phyloP scores from a whole-genome alignment of 164 flowering plant genomes.

The Vitis labrusca region DNA sequence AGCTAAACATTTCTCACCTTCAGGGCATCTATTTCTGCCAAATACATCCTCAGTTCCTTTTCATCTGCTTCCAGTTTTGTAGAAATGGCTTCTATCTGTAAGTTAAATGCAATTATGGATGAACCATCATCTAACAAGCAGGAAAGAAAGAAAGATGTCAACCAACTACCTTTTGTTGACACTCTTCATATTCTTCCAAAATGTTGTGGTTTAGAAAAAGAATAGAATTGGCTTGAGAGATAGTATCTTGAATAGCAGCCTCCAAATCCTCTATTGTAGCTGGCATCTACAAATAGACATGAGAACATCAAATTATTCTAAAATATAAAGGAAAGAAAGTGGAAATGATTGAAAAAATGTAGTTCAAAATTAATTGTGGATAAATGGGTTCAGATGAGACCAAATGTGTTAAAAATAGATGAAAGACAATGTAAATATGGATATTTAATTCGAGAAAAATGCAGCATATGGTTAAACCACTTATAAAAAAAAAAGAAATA shows the following conservation, averaged over 20 bases:
- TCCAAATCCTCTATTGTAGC: conserved; percentile 86
- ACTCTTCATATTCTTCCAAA: conserved; percentile 79
- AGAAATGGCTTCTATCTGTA: conserved; percentile 60
- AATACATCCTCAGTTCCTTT: conserved; percentile 37
- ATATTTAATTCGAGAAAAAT: too few species aligned
- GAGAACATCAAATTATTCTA: neutral
- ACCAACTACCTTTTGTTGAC: conserved; percentile 54
- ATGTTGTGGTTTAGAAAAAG: conserved; percentile 76
- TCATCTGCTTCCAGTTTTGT: conserved; percentile 55
- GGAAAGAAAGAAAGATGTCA: neutral
- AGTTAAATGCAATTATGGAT: conserved; percentile 2
- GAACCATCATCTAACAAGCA: conserved; percentile 2
- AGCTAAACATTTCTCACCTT: conserved; percentile 47
- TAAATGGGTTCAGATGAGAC: too few species aligned
- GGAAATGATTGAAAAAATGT: neutral
- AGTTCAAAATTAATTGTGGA: too few species aligned
- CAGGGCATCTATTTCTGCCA: conserved; percentile 55
- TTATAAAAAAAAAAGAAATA: too few species aligned
- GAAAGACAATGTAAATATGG: too few species aligned
- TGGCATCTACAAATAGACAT: conserved; percentile 70
- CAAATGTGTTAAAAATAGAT: too few species aligned
- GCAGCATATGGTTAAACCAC: too few species aligned
- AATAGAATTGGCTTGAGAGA: conserved; percentile 83
- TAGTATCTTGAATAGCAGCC: conserved; percentile 77
- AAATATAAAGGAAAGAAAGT: neutral